Base-by-base conservation (phyloP, 78 protist genomes). In the Chrysochromulina tobinii region DNA sequence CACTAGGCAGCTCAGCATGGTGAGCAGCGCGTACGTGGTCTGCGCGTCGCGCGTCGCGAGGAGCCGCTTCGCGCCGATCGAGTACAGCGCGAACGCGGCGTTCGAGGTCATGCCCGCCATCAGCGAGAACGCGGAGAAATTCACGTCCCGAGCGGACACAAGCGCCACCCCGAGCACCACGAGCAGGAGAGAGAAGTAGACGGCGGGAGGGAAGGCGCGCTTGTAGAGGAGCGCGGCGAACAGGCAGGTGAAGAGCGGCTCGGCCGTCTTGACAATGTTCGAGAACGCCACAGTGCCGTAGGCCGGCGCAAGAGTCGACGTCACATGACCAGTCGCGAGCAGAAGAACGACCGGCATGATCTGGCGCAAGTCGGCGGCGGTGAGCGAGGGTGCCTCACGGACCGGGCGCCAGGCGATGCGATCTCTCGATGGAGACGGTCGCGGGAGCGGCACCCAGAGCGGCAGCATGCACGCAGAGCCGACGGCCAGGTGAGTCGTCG, bases 31-130 rank as follows among this genome's bases (percentile, higher is more conserved):
- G 61, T 54, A 79, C 64, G n/a, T 54, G 3, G 6, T 12, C 38
- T 50, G 64, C 5, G 87, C 14, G 61, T 7, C 50, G 7, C 0
- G 61, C 61, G 3, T 18, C 27, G 5, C 48, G 50, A 54, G n/a
- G 14, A 48, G 7, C 48, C 64, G 64, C 87, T 79, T 79, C 23
- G 61, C 87, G 50, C 64, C 18, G 87, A 79, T 54, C 9, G 87
- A 79, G 61, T 79, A 79, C n/a, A 79, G 15, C 38, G 87, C 87
- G 87, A 20, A 79, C 3, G 87, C 87, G 61, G 61, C 61, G n/a
- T 51, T 79, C 38, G 87, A 79, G 48, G 23, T 54, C 25, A 20
- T 14, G 15, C 87, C 61, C 8, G 87, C 87, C 50, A 5, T 64
- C 50, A 79, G 87, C 50, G 87, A 7, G 87, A 20, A 79, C 58